Base-by-base conservation (phyloP, 1,139 yeast species). In the Petasospora rhodanensis region DNA sequence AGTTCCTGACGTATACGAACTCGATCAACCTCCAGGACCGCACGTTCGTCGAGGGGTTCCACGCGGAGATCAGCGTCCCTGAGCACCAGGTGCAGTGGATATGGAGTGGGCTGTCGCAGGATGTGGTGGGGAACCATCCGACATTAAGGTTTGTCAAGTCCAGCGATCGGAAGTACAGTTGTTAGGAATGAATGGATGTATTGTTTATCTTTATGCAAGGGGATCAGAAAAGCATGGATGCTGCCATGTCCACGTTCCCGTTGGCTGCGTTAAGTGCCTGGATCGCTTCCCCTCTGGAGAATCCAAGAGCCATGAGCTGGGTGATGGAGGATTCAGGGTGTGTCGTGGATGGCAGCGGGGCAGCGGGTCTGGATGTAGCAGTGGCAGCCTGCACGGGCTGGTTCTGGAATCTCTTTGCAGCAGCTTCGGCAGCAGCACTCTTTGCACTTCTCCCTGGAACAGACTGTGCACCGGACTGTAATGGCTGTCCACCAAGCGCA, bases 21-120 rank as follows among this genome's bases (percentile, higher is more conserved):
- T 79, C 78, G 33, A 78, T 85, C 28, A 87, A 87, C 25, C 75
- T 84, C 18, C 83, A 84, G 41, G 97, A 89, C 52, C 66, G 95
- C 40, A 68, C 66, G 34, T 91, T 89, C 54, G 86, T 91, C 16
- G 95, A 87, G 45, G 78, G 78, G 14, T 87, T 85, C 53, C 65
- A 72, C 37, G 83, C 86, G 1, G 57, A 57, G 14, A 62, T 66
- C 28, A 68, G 73, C 4, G 32, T 41, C 6, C 45, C 45, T 5
- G 15, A 28, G 23, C 28, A 37, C 20, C 37, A 37, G 37, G 86
- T 73, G 2, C 67, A 66, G n/a, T 82, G 91, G 91, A 61, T 81
- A 28, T 81, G 89, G 89, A 72, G 62, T 19, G 89, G 91, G 0
- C 62, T 81, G 52, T 76, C 82, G 36, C 66, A 66, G 43, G 76